Percentiles rank a stretch among this genome's conserved stretches.
phyloP scores from a whole-genome alignment of 257 asterid species.

The Lavandula angustifolia region DNA sequence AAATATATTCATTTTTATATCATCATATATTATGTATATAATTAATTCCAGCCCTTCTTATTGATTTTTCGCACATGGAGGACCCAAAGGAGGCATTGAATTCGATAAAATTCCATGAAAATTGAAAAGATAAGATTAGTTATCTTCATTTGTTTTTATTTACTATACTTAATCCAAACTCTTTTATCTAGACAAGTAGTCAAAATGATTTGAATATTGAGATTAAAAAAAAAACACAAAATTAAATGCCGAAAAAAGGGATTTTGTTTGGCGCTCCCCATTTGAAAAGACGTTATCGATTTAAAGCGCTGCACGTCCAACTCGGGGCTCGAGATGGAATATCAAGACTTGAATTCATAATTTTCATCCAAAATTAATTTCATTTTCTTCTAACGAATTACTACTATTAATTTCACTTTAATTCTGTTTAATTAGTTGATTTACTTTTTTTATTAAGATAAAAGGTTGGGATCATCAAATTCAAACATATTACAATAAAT shows the following conservation, averaged over 20 bases:
- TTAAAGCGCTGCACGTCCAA: background rate
- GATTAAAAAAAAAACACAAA: background rate
- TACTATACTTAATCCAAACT: too few relatives aligned
- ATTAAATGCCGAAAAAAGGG: background rate
- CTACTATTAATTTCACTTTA: too few relatives aligned
- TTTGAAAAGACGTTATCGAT: conserved; percentile 22
- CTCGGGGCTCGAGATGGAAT: conserved; percentile 32
- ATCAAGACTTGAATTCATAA: background rate
- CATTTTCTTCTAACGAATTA: too few relatives aligned
- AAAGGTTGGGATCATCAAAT: too few relatives aligned
- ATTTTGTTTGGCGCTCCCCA: too few relatives aligned
- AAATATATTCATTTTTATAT: conserved; percentile 21
- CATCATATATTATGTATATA: background rate
- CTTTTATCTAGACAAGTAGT: too few relatives aligned
- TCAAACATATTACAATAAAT: too few relatives aligned
- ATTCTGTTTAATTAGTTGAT: too few relatives aligned
- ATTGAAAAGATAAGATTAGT: too few relatives aligned
- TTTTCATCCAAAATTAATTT: background rate
- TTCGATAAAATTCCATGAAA: too few relatives aligned
- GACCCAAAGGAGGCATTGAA: conserved; percentile 22
- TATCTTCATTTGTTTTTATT: background rate
- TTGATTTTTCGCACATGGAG: conserved; percentile 38
- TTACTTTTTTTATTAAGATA: too few relatives aligned
- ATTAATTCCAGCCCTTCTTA: background rate
- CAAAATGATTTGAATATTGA: background rate